A percentile compares a stretch with the other conserved stretches of the same genome.
Conservation (phyloP, 768 basidiomycete species). For the Chalciporus chontae region DNA sequence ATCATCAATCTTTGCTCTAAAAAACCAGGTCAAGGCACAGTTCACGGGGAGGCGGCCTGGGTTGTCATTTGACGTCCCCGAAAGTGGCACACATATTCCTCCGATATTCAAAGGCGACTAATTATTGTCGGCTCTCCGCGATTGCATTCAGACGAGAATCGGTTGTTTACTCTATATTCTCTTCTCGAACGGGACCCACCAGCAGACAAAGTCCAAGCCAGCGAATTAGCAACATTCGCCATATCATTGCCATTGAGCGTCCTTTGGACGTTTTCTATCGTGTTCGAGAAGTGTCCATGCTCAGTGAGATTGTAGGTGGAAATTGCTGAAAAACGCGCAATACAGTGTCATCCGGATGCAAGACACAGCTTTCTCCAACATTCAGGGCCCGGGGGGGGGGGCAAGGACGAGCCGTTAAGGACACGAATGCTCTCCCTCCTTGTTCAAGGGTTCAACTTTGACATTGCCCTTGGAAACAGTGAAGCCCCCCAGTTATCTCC, state of each 20-base stretch:
- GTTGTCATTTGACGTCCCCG: background rate
- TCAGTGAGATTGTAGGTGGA: background rate
- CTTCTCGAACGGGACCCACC: constrained; percentile 6
- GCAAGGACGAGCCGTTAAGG: background rate
- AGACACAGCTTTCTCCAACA: background rate
- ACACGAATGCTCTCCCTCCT: background rate
- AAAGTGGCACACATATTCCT: background rate
- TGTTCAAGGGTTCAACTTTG: constrained; percentile 1
- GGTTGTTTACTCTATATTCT: background rate
- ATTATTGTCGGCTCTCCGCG: too few species aligned
- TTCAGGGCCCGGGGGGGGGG: background rate
- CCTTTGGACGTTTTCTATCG: background rate
- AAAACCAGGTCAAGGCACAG: background rate
- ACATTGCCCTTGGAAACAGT: background rate
- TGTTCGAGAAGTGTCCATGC: background rate
- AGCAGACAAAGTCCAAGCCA: background rate
- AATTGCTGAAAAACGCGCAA: background rate
- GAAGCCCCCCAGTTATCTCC: constrained; percentile 1
- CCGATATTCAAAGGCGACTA: background rate
- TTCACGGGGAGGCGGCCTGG: background rate
- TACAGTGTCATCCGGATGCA: background rate
- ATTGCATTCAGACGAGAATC: background rate
- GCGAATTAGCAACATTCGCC: background rate
- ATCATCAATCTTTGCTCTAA: background rate
- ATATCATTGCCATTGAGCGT: background rate